phyloP scores from a whole-genome alignment of 2,329 filamentous ascomycete species.

The Alternaria triticina region DNA sequence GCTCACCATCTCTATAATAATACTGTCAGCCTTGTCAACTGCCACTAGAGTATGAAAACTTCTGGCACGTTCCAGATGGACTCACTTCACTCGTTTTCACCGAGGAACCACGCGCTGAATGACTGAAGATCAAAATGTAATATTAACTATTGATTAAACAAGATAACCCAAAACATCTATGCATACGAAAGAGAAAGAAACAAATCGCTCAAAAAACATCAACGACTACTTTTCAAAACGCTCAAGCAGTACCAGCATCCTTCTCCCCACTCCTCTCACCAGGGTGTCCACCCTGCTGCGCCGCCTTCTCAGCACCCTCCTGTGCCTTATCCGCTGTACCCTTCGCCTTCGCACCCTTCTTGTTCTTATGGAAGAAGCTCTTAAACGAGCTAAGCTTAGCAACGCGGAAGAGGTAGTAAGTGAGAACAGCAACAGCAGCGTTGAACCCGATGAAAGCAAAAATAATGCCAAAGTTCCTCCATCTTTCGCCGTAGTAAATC shows the following conservation, averaged over 20 bases:
- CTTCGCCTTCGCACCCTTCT: conserved; percentile 26
- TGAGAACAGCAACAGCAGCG: conserved; percentile 61
- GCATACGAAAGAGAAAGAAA: neutral
- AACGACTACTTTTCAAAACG: neutral
- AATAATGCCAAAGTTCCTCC: conserved; percentile 73
- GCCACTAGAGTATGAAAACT: no score
- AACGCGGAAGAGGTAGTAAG: conserved; percentile 61
- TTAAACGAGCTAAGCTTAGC: conserved; percentile 28
- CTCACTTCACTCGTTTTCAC: neutral
- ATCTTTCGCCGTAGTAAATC: conserved; percentile 59
- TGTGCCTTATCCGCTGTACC: conserved; percentile 16
- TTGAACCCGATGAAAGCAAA: conserved; percentile 73
- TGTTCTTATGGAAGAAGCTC: conserved; percentile 21
- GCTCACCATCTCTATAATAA: no score
- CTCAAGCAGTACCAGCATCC: conserved; percentile 11
- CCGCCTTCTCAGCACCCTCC: conserved; percentile 15
- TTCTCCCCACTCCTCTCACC: conserved; percentile 26
- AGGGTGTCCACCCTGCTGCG: conserved; percentile 24
- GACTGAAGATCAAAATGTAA: neutral
- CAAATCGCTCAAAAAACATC: neutral
- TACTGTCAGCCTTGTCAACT: no score
- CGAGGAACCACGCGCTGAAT: no score
- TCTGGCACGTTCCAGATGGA: neutral
- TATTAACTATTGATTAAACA: neutral
- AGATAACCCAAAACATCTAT: neutral